A percentile compares a stretch with the other conserved stretches of the same genome.
Evolutionary conservation across 2,329 filamentous ascomycete genomes (phyloP).

Genomic region (Xylaria multiplex): DNA sequence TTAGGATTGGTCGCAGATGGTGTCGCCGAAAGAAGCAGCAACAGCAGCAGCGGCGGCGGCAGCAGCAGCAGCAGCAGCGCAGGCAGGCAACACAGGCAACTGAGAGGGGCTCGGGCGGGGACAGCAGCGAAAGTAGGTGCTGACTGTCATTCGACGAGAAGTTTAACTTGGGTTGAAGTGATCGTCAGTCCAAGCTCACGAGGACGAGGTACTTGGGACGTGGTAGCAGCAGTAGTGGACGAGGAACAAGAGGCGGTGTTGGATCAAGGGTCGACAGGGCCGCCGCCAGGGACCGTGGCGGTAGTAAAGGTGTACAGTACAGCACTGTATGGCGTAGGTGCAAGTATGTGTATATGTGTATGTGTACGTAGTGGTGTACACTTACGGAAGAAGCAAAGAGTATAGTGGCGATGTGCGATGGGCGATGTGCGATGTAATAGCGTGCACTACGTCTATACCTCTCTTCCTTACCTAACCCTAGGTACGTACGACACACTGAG

Average conservation of each 20-base stretch:
- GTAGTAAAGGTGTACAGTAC: slow-evolving; percentile 14
- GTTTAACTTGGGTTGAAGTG: slow-evolving; percentile 43
- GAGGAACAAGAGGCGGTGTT: slow-evolving; percentile 35
- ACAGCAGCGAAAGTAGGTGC: slow-evolving; percentile 30
- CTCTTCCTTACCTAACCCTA: no score
- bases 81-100: slow-evolving; percentile 24
- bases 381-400: no score
- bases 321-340: neutral
- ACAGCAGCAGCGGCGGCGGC: no score
- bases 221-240: slow-evolving; percentile 15
- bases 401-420: no score
- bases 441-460: no score
- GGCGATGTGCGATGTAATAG: no score
- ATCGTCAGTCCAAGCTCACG: slow-evolving; percentile 47
- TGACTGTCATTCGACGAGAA: slow-evolving; percentile 41
- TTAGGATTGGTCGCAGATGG: slow-evolving; percentile 34
- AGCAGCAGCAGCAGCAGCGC: neutral
- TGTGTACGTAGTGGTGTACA: neutral
- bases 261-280: neutral
- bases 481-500: no score
- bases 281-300: slow-evolving; percentile 14
- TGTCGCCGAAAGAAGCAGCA: slow-evolving; percentile 40
- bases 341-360: no score
- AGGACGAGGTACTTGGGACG: slow-evolving; percentile 30
- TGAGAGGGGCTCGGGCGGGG: slow-evolving; percentile 35